These are phyloP conservation scores for Cinnamomum chago DNA, from an alignment of 164 flowering plant species.

Conservation along the genomic window DNA sequence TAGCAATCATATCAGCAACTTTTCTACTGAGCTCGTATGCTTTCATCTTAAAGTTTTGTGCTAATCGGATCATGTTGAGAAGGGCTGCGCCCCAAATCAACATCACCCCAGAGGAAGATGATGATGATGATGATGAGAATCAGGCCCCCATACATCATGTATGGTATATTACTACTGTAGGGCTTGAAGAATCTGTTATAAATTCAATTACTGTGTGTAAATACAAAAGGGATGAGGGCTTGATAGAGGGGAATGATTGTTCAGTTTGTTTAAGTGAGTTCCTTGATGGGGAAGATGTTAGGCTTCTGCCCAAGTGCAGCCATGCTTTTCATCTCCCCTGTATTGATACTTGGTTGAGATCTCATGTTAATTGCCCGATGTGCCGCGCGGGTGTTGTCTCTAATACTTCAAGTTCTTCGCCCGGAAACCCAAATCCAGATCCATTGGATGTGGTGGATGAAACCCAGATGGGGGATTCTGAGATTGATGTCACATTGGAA, in stretches of 20 bases:
- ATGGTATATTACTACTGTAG: conserved; percentile 39
- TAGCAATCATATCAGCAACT: conserved; percentile 23
- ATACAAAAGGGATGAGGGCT: conserved; percentile 61
- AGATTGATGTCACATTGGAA: conserved; percentile 12
- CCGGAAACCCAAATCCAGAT: conserved; percentile 4
- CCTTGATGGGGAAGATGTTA: conserved; percentile 42
- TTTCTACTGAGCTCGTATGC: conserved; percentile 37
- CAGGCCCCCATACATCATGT: conserved; percentile 31
- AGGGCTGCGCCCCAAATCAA: conserved; percentile 18
- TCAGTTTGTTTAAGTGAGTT: conserved; percentile 67
- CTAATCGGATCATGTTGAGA: conserved; percentile 25
- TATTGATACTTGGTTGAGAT: conserved; percentile 71
- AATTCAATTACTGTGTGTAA: conserved; percentile 58
- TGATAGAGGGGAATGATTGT: conserved; percentile 64
- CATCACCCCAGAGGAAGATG: conserved; percentile 13
- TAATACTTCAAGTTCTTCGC: neutral
- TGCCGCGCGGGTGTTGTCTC: conserved; percentile 53
- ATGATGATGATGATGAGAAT: conserved; percentile 28
- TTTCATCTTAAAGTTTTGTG: conserved; percentile 26
- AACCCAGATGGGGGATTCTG: conserved; percentile 23
- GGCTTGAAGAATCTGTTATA: conserved; percentile 71
- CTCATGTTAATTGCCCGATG: conserved; percentile 60
- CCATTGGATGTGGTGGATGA: conserved; percentile 9
- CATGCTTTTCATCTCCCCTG: conserved; percentile 71
- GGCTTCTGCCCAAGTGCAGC: conserved; percentile 66